These are phyloP conservation scores for Filobasidium wieringae DNA, from an alignment of 768 basidiomycete genomes.

Conservation along the genomic window DNA sequence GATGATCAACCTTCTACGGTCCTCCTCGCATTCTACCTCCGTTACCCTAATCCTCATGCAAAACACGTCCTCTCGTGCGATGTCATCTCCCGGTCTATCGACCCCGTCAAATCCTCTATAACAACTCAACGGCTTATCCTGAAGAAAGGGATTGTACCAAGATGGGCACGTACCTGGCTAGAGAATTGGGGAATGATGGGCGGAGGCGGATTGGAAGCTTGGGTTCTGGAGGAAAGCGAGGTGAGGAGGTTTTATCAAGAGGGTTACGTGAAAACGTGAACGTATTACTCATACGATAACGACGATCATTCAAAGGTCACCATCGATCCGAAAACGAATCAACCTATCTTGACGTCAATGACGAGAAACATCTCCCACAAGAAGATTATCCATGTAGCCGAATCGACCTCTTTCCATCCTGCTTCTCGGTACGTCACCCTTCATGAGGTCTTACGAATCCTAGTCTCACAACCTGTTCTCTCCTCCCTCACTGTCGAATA, in stretches of 20 bases:
- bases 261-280: slow-evolving; percentile 5
- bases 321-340: slow-evolving; percentile 5
- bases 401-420: slow-evolving; percentile 61
- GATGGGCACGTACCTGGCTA: slow-evolving; percentile 80
- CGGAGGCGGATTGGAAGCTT: slow-evolving; percentile 61
- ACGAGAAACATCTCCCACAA: slow-evolving; percentile 89
- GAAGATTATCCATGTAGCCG: slow-evolving; percentile 85
- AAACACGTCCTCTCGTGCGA: slow-evolving; percentile 90
- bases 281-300: too few species aligned
- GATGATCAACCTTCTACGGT: slow-evolving; percentile 93
- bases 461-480: neutral
- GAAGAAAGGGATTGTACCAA: slow-evolving; percentile 79
- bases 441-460: slow-evolving; percentile 4
- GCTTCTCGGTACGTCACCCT: slow-evolving; percentile 26
- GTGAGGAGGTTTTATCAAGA: slow-evolving; percentile 53
- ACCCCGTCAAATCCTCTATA: slow-evolving; percentile 57
- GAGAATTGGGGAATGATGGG: slow-evolving; percentile 41
- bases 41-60: slow-evolving; percentile 92
- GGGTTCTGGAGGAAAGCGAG: slow-evolving; percentile 90
- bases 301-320: neutral
- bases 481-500: neutral
- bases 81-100: slow-evolving; percentile 71
- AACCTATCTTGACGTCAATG: slow-evolving; percentile 49
- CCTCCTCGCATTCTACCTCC: slow-evolving; percentile 81
- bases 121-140: slow-evolving; percentile 81